Percentiles rank a stretch among this genome's conserved stretches.
phyloP scores from a whole-genome alignment of 2,329 filamentous ascomycete species.

The Fusarium hainanense region DNA sequence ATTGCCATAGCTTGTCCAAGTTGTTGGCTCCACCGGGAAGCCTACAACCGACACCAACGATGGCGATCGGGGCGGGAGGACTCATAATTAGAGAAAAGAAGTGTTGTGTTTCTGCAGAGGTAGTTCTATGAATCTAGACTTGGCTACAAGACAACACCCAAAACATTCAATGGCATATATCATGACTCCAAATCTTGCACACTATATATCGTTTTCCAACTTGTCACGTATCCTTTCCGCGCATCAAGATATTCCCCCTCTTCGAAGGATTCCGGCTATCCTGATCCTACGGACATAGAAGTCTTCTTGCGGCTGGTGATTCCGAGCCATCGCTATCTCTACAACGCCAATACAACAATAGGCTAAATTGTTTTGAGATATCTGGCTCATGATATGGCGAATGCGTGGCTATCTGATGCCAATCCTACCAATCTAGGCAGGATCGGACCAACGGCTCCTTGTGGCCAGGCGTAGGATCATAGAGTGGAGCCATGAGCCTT shows the following conservation, averaged over 20 bases:
- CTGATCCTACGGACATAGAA: neutral
- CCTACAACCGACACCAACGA: slow-evolving; percentile 4
- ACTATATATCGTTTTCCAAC: neutral
- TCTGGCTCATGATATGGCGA: neutral
- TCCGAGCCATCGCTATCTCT: neutral
- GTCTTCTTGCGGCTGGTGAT: neutral
- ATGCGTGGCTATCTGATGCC: neutral
- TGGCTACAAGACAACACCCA: neutral
- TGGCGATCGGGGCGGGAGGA: neutral
- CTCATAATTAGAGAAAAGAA: neutral
- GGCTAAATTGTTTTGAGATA: neutral
- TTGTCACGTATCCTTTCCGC: neutral
- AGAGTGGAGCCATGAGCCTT: neutral
- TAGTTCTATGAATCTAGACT: no score
- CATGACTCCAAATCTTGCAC: accelerated
- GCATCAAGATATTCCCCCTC: neutral
- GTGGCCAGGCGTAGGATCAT: neutral
- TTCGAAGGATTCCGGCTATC: neutral
- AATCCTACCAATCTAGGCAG: neutral
- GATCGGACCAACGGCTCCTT: slow-evolving; percentile 2
- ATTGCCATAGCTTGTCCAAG: slow-evolving; percentile 5
- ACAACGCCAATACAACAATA: neutral
- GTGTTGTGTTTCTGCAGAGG: neutral
- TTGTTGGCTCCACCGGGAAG: slow-evolving; percentile 12
- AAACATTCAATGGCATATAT: accelerated